phyloP scores from a whole-genome alignment of 768 basidiomycete genomes.

The Hygrophoropsis aurantiaca region DNA sequence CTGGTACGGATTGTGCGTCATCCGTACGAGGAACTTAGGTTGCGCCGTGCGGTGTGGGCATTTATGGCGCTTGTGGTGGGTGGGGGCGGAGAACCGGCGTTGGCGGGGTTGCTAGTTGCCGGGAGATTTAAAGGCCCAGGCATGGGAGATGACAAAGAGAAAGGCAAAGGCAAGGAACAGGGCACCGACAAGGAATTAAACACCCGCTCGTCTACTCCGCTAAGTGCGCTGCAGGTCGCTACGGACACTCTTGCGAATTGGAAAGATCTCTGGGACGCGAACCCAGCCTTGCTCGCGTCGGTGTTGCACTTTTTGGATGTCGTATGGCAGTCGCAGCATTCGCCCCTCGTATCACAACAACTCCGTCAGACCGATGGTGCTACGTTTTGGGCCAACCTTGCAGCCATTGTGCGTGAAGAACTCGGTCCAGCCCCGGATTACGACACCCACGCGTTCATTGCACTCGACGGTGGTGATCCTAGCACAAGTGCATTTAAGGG shows the following conservation, averaged over 20 bases:
- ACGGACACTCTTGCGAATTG: constrained; percentile 64
- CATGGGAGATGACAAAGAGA: constrained; percentile 39
- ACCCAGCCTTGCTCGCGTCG: constrained; percentile 73
- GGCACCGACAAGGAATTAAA: too few relatives aligned
- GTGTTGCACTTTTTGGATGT: constrained; percentile 74
- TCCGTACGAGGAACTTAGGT: constrained; percentile 72
- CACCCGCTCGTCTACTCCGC: too few relatives aligned
- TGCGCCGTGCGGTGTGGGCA: constrained; percentile 79
- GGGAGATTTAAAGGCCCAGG: constrained; percentile 57
- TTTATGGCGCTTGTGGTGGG: constrained; percentile 81
- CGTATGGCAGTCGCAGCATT: constrained; percentile 82
- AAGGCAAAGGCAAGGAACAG: constrained; percentile 29
- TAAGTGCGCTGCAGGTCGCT: constrained; percentile 70
- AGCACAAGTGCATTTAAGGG: too few relatives aligned
- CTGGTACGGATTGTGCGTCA: constrained; percentile 74
- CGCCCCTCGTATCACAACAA: constrained; percentile 73
- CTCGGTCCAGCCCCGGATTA: constrained; percentile 76
- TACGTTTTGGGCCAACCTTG: constrained; percentile 71
- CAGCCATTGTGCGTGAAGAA: constrained; percentile 62
- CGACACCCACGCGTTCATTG: constrained; percentile 46
- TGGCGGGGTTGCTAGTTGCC: constrained; percentile 75
- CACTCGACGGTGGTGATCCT: too few relatives aligned
- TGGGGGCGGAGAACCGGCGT: constrained; percentile 83
- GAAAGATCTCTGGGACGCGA: constrained; percentile 74
- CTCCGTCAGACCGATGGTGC: constrained; percentile 53